Percentiles rank a stretch among this genome's conserved stretches.
Evolutionary conservation across 768 basidiomycete genomes (phyloP).

Genomic region (Rhizopogon vinicolor): DNA sequence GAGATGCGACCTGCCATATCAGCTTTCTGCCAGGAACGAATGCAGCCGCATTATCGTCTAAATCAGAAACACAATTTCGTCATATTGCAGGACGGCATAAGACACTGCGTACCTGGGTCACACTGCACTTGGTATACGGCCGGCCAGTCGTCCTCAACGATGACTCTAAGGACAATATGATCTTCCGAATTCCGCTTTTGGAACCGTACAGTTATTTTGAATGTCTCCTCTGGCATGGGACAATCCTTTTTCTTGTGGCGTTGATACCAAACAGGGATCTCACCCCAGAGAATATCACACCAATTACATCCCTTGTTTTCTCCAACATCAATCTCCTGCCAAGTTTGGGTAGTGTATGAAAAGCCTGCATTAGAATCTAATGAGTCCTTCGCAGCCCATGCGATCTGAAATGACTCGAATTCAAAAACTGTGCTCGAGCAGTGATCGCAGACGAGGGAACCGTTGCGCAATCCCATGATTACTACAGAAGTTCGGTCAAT

Average conservation of each 20-base stretch:
- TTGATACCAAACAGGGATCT: background rate
- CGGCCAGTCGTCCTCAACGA: background rate
- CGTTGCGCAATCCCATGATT: background rate
- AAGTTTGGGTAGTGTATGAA: conserved; percentile 3
- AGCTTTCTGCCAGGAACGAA: background rate
- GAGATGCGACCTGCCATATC: conserved; percentile 1
- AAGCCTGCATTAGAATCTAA: background rate
- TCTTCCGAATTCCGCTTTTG: background rate
- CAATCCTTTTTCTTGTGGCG: background rate
- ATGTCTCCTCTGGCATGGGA: conserved; percentile 1
- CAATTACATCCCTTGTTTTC: conserved; percentile 1
- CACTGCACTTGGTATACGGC: background rate
- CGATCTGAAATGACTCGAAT: background rate
- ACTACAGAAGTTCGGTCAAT: background rate
- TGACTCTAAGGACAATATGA: background rate
- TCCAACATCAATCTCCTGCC: conserved; percentile 1
- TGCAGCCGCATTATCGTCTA: background rate
- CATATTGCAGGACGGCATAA: background rate
- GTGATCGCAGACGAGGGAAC: background rate
- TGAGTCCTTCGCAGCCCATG: background rate
- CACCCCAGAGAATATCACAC: background rate
- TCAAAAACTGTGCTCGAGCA: background rate
- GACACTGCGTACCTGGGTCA: background rate
- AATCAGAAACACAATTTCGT: background rate
- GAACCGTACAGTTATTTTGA: conserved; percentile 1